These are phyloP conservation scores for Nigrograna mackinnonii DNA, from an alignment of 2,329 filamentous ascomycete species.

Conservation along the genomic window DNA sequence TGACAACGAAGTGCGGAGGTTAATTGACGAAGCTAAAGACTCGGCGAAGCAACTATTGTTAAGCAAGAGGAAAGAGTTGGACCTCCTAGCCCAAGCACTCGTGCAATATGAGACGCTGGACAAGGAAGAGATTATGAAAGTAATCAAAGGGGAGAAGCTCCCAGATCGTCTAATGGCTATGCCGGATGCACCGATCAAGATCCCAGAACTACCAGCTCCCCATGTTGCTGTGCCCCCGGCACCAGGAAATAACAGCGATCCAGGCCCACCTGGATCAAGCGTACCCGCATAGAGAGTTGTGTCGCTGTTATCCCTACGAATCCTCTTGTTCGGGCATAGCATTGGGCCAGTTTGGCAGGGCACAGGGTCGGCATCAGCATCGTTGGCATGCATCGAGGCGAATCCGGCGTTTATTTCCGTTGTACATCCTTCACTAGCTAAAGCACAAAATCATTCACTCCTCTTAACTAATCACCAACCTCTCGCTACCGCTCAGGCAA, in stretches of 20 bases:
- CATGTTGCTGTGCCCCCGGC: background rate
- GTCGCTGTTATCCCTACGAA: no score
- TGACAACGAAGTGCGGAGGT: conserved; percentile 82
- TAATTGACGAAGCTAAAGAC: conserved; percentile 79
- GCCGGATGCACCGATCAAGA: conserved; percentile 65
- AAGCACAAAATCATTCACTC: no score
- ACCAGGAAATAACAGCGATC: background rate
- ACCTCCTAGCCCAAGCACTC: conserved; percentile 83
- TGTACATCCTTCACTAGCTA: no score
- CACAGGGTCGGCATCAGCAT: no score
- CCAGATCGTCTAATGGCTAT: conserved; percentile 65
- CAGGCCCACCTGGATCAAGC: background rate
- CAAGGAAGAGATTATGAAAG: conserved; percentile 86
- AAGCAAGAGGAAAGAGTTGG: conserved; percentile 79
- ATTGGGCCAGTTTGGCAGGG: no score
- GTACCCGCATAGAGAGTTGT: conserved; percentile 1
- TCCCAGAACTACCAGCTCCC: conserved; percentile 56
- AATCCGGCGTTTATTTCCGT: no score
- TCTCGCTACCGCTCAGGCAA: no score
- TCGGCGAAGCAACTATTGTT: conserved; percentile 74
- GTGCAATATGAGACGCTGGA: conserved; percentile 93
- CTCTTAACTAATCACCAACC: no score
- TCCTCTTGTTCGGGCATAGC: no score
- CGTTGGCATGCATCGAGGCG: no score
- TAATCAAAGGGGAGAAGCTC: conserved; percentile 84